A percentile compares a stretch with the other conserved stretches of the same genome.
Evolutionary conservation across 768 basidiomycete species (phyloP).

Genomic region (Paxillus ammoniavirescens): DNA sequence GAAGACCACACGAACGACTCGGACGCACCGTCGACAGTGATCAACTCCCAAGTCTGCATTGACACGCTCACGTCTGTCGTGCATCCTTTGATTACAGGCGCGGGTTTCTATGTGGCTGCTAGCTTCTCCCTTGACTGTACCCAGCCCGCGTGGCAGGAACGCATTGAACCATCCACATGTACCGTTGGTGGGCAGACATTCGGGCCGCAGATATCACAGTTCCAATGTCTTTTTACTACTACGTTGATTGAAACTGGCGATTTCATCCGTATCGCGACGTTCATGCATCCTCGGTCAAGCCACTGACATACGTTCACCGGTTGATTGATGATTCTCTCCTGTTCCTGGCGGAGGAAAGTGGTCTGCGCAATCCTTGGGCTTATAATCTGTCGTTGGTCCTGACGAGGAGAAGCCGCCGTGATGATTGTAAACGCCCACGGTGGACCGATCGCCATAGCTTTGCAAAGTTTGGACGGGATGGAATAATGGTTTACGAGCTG

Average conservation of each 20-base stretch:
- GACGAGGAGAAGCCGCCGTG: slow-evolving; percentile 61
- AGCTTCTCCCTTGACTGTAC: slow-evolving; percentile 53
- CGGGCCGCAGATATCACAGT: slow-evolving; percentile 42
- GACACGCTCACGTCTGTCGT: slow-evolving; percentile 42
- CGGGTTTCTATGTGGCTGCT: slow-evolving; percentile 65
- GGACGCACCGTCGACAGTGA: slow-evolving; percentile 17
- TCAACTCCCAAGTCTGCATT: slow-evolving; percentile 54
- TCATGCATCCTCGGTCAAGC: slow-evolving; percentile 41
- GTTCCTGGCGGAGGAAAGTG: slow-evolving; percentile 55
- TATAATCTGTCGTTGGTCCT: slow-evolving; percentile 38
- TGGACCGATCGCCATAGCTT: slow-evolving; percentile 52
- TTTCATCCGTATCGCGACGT: slow-evolving; percentile 66
- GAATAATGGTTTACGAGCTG: slow-evolving; percentile 62
- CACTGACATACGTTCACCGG: slow-evolving; percentile 61
- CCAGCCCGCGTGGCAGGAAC: slow-evolving; percentile 54
- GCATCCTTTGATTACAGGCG: slow-evolving; percentile 34
- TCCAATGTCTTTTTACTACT: slow-evolving; percentile 35
- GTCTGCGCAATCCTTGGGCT: slow-evolving; percentile 61
- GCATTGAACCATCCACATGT: slow-evolving; percentile 61
- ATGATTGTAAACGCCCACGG: slow-evolving; percentile 61
- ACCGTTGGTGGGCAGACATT: slow-evolving; percentile 62
- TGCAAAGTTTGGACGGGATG: slow-evolving; percentile 46
- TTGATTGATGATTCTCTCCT: slow-evolving; percentile 48
- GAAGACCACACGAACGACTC: slow-evolving; percentile 68
- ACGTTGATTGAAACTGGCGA: slow-evolving; percentile 32